Base-by-base conservation (phyloP, 139 green algal species). In the Chlamydomonas schloesseri region DNA sequence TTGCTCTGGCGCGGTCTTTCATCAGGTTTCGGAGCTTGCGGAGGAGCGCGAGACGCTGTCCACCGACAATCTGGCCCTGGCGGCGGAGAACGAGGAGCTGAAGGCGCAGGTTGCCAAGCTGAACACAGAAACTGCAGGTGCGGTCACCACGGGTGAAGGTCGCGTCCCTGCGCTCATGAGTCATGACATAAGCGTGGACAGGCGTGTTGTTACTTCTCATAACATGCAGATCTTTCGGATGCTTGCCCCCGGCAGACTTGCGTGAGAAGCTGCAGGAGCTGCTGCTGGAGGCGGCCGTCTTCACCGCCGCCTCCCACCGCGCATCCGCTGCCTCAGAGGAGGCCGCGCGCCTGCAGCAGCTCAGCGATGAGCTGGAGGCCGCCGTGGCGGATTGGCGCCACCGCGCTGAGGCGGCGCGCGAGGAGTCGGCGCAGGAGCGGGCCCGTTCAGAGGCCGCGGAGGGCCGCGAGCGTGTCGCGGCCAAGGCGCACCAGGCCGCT, bases 51-150 rank as follows among this genome's bases (percentile, higher is more conserved):
- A 75, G 28, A 65, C 74, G 64, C 64, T 84, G 64, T 65, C 74
- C 31, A 65, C 18, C 13, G 64, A 84, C 31, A 84, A 84, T 8
- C 42, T 84, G 78, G 64, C 67, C 18, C 64, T 84, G 29, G 42
- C 78, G 10, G 64, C 62, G 14, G 46, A 74, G 64, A 75, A 67
- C 78, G 42, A 84, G 46, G 60, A 84, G 64, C 78, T 75, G 58
- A 24, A 21, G 55, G 55, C 55, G 55, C 55, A 50, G 42, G 8
- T 50, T 15, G 60, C 60, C 24, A n/a, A n/a, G 60, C 60, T 68
- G 10, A 20, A 33, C 24, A 3, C 24, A 4, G 26, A 68, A 23
- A 14, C 2, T 23, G 3, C 13, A 31, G 28, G 60, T 34, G 60
- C 60, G 28, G 28, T 8, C 5, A n/a, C n/a, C n/a, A n/a, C n/a